These are phyloP conservation scores for Picochlorum sp. DNA, from an alignment of 139 green algal genomes.

Conservation along the genomic window DNA sequence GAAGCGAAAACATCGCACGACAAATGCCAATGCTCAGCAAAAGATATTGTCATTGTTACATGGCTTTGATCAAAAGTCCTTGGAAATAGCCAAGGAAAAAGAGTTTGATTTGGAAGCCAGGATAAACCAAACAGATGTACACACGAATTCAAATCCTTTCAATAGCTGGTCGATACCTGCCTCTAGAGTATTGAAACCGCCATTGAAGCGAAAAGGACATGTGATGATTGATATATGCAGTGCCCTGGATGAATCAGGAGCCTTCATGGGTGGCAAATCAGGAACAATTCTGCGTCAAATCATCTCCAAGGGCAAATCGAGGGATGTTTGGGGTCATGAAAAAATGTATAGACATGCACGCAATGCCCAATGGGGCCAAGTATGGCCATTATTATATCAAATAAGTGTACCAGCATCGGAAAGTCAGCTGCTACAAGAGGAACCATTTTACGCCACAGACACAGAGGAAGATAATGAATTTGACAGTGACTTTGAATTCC, in stretches of 20 bases:
- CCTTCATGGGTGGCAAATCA: not conserved
- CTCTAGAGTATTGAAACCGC: constrained; percentile 30
- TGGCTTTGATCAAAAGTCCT: too few species aligned
- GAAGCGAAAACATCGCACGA: not conserved
- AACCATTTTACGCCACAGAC: not conserved
- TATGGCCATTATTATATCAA: constrained; percentile 52
- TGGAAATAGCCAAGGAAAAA: too few species aligned
- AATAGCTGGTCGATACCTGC: not conserved
- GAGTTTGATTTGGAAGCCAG: too few species aligned
- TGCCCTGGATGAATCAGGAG: not conserved
- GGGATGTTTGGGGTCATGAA: constrained; percentile 28
- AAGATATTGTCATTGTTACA: not conserved
- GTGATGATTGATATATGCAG: constrained; percentile 64
- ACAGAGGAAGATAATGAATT: not conserved
- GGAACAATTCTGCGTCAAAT: constrained; percentile 36
- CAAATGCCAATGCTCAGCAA: not conserved
- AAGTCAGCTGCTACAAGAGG: not conserved
- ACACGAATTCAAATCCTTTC: too few species aligned
- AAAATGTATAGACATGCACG: constrained; percentile 41
- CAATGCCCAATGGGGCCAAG: constrained; percentile 47
- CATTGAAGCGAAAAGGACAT: constrained; percentile 46
- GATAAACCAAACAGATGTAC: too few species aligned
- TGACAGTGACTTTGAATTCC: too few species aligned
- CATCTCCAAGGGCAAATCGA: constrained; percentile 21
- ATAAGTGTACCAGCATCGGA: constrained; percentile 2